Evolutionary conservation across 1,139 yeast genomes (phyloP).

Genomic region (Geotrichum reessii): DNA sequence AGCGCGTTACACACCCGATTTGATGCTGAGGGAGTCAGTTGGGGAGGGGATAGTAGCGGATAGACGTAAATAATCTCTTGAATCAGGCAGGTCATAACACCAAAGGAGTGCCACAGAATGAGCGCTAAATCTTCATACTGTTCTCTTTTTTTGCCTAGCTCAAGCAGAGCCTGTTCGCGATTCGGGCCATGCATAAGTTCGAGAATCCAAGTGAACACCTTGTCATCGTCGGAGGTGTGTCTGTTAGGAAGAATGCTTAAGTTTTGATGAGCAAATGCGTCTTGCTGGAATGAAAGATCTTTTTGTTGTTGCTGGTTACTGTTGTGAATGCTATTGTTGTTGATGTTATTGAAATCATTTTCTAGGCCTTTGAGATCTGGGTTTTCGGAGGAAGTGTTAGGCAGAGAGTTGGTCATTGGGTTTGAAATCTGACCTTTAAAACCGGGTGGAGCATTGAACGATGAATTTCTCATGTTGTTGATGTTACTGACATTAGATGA

Average conservation of each 20-base stretch:
- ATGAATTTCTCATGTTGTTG: not conserved
- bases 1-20: constrained; percentile 94
- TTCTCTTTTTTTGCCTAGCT: constrained; percentile 88
- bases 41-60: constrained; percentile 84
- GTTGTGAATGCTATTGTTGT: constrained; percentile 13
- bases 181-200: constrained; percentile 86
- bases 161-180: constrained; percentile 86
- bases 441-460: constrained; percentile 13
- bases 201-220: constrained; percentile 83
- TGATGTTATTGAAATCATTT: constrained; percentile 16
- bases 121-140: constrained; percentile 90
- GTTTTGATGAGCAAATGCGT: not conserved
- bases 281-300: not conserved
- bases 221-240: constrained; percentile 74
- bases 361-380: constrained; percentile 6
- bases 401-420: constrained; percentile 7
- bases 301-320: not conserved
- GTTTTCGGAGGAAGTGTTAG: constrained; percentile 1
- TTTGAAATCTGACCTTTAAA: not conserved
- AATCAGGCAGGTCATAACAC: constrained; percentile 86
- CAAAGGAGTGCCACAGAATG: constrained; percentile 92
- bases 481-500: not conserved
- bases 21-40: constrained; percentile 76
- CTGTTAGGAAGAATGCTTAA: constrained; percentile 11
- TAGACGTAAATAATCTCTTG: constrained; percentile 89